Evolutionary conservation across 2,329 filamentous ascomycete species (phyloP).

Genomic region (Fusarium bactridioides): DNA sequence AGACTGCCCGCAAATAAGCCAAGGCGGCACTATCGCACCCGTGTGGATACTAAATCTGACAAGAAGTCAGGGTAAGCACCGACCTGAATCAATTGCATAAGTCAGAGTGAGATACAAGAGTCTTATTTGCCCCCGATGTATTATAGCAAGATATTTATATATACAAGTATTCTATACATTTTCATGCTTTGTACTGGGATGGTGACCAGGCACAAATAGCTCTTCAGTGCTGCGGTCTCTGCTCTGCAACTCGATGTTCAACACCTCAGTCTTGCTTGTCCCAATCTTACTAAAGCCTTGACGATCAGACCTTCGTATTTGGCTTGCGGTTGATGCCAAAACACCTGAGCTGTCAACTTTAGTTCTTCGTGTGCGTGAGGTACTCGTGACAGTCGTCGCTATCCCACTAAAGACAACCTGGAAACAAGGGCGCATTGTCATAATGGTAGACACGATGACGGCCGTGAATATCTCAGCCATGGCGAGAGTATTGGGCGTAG

Average conservation of each 20-base stretch:
- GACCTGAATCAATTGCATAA: too few relatives aligned
- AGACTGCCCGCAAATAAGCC: neutral
- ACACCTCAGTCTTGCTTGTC: neutral
- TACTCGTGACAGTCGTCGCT: neutral
- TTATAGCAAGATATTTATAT: too few relatives aligned
- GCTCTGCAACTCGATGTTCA: neutral
- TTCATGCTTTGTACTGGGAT: neutral
- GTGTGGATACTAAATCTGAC: neutral
- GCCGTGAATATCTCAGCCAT: conserved; percentile 3
- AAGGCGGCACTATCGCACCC: neutral
- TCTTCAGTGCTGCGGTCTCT: neutral
- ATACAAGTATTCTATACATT: neutral
- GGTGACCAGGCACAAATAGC: neutral
- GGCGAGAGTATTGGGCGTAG: neutral
- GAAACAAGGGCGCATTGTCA: conserved; percentile 6
- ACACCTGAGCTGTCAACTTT: neutral
- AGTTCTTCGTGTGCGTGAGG: neutral
- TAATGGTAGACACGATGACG: neutral
- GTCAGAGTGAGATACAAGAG: too few relatives aligned
- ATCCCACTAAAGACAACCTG: neutral
- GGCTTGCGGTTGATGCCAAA: neutral
- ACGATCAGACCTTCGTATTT: neutral
- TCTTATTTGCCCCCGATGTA: too few relatives aligned
- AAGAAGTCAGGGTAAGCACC: neutral
- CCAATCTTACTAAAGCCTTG: neutral